Evolutionary conservation across 768 basidiomycete species (phyloP).

Genomic region (Rubroboletus pulcherrimus): DNA sequence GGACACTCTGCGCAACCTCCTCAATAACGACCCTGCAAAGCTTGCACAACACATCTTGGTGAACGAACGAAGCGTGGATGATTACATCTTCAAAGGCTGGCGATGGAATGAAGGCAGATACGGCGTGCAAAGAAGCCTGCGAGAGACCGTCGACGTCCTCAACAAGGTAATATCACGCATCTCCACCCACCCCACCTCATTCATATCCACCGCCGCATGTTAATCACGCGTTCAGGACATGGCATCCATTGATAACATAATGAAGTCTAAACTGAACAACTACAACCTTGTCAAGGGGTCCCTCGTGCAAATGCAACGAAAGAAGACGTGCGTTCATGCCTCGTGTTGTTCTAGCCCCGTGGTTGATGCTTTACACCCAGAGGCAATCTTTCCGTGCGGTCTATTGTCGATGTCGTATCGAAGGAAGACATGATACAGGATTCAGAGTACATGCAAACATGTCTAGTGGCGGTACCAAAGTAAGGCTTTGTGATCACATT

Average conservation of each 20-base stretch:
- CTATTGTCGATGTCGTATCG: conserved; percentile 79
- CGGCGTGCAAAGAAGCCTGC: conserved; percentile 73
- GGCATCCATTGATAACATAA: conserved; percentile 87
- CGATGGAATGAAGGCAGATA: conserved; percentile 94
- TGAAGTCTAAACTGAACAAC: conserved; percentile 86
- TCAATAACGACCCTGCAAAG: conserved; percentile 82
- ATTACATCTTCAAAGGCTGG: conserved; percentile 80
- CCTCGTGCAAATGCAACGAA: conserved; percentile 87
- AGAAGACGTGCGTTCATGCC: conserved; percentile 66
- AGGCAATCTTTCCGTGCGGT: conserved; percentile 91
- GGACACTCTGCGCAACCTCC: conserved; percentile 85
- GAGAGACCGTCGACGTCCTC: conserved; percentile 81
- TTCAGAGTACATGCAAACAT: conserved; percentile 91
- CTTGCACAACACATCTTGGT: conserved; percentile 73
- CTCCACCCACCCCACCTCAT: conserved; percentile 14
- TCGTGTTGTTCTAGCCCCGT: conserved; percentile 1
- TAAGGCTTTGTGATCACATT: conserved; percentile 36
- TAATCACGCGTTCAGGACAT: conserved; percentile 60
- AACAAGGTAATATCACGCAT: conserved; percentile 58
- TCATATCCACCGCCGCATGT: conserved; percentile 21
- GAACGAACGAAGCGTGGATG: conserved; percentile 75
- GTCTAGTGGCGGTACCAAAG: conserved; percentile 94
- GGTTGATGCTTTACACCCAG: conserved; percentile 37
- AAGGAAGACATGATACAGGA: conserved; percentile 79
- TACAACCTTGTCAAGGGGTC: conserved; percentile 95